Evolutionary conservation across 2,329 filamentous ascomycete genomes (phyloP).

Genomic region (Ceratocystis eucalypticola): DNA sequence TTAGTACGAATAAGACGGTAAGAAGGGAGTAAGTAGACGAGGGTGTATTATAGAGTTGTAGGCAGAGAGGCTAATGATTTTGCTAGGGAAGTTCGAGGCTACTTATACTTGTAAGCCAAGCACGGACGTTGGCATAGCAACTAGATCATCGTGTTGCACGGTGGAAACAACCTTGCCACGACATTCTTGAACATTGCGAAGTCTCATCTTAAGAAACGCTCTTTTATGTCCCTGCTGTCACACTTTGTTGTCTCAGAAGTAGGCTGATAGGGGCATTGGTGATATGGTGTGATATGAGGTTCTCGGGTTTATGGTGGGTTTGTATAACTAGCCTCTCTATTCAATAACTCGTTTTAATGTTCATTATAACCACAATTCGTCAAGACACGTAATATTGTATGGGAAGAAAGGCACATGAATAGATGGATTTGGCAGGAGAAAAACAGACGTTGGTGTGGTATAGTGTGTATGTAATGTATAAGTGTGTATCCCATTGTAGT

Average conservation of each 20-base stretch:
- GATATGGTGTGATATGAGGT: no score
- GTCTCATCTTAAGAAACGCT: background rate
- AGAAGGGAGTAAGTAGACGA: background rate
- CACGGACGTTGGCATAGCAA: conserved; percentile 1
- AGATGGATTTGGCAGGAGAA: background rate
- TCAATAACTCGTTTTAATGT: background rate
- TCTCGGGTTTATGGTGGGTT: background rate
- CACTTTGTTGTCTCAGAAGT: background rate
- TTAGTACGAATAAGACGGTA: background rate
- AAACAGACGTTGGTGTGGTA: background rate
- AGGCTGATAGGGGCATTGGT: background rate
- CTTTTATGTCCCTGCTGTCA: background rate
- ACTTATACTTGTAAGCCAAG: background rate
- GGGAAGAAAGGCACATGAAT: background rate
- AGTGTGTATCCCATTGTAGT: background rate
- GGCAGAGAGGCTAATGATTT: background rate
- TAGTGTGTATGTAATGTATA: conserved; percentile 2
- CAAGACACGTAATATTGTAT: background rate
- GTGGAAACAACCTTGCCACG: background rate
- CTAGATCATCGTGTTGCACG: background rate
- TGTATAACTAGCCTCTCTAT: background rate
- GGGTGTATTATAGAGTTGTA: background rate
- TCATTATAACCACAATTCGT: background rate
- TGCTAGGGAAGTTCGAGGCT: background rate
- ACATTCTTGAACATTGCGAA: background rate